Base-by-base conservation (phyloP, 2,329 filamentous ascomycete genomes). In the Aphanocladium album region DNA sequence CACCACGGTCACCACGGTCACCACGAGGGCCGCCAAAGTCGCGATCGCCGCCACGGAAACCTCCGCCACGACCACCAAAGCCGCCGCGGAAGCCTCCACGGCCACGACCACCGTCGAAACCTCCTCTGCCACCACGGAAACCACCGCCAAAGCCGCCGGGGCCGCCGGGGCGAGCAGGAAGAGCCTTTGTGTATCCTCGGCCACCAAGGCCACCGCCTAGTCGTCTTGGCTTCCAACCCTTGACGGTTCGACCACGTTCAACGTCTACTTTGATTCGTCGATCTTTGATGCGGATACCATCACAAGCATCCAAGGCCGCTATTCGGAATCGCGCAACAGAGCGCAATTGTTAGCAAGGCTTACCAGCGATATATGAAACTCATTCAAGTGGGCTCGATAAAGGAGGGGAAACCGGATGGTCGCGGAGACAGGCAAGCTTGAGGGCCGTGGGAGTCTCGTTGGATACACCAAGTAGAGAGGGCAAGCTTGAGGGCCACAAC, bases 241-340 rank as follows among this genome's bases (percentile, higher is more conserved):
- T 90, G 45, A 97, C 91, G 35, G 95, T 98, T 67, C 95, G 89
- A 67, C 95, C 95, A 71, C 95, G 88, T 77, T 99, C 95, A 63
- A 98, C 93, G 72, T 99, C 95, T 70, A 98, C 92, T 72, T 96
- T 86, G 70, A 98, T 90, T 69, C 89, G 87, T 71, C 93, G 87
- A 72, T 96, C 93, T 73, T 92, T 96, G 78, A 99, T 96, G 67
- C 89, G 88, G 71, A 96, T 89, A 66, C 91, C 91, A 82, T 98
- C 93, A 73, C 83, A 87, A 67, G 81, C 77, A 70, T 88, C 96
- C 81, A 97, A 87, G 76, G 95, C 95, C 82, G 93, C 95, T 96
- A 83, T 77, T 82, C 75, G 75, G 75, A 76, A 79, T 50, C 23
- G 80, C 81, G 79, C 81, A 80, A 78, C 78, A 76, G 61, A 69